Evolutionary conservation across 1,139 yeast species (phyloP), one percentile per base, ranked within the genome.

Genomic region (Suhomyces terraborum): DNA sequence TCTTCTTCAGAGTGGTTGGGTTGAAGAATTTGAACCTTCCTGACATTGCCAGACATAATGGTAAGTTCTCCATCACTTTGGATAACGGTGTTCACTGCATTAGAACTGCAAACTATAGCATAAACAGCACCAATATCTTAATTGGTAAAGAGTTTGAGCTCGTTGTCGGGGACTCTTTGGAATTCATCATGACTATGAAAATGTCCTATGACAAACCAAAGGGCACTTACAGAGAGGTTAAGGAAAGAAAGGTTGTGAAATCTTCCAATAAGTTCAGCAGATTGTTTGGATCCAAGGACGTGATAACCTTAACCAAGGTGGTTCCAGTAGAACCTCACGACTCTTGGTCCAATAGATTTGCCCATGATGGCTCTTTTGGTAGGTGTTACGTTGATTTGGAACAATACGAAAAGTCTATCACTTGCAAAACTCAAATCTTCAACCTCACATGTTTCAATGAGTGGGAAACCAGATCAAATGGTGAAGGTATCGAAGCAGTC

Each of bases 61-160:
- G 91, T 1, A 74, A 76, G 40, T 82, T 87, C 62, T 78, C 81
- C 34, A 57, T 89, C 32, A 81, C 88, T 7, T 70, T 93, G 51
- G 98, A 93, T 61, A 93, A 93, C 61, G 96, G 97, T 2, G 81
- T 84, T 28, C 96, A 93, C 57, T 81, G 93, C 44, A 80, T 89
- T 35, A 80, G 83, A 32, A 91, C 97, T 0, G 83, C 87, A 22
- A 79, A 78, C 55, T 73, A 80, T 50, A 62, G 67, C 6, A 56
- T 88, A 42, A 62, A 66, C 4, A 56, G 66, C 9, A 61, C 60
- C 28, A 63, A 66, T 18, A 69, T 81, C 17, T 46, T 63, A 7
- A 68, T 91, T 39, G 82, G 82, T 40, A 91, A 88, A 55, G 98
- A 93, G 58, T 89, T 89, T 59, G 98, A 91, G 59, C 67, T 88